Percentiles rank a stretch among this genome's conserved stretches.
Conservation (phyloP, 306 rosid species). For the Canavalia gladiata region DNA sequence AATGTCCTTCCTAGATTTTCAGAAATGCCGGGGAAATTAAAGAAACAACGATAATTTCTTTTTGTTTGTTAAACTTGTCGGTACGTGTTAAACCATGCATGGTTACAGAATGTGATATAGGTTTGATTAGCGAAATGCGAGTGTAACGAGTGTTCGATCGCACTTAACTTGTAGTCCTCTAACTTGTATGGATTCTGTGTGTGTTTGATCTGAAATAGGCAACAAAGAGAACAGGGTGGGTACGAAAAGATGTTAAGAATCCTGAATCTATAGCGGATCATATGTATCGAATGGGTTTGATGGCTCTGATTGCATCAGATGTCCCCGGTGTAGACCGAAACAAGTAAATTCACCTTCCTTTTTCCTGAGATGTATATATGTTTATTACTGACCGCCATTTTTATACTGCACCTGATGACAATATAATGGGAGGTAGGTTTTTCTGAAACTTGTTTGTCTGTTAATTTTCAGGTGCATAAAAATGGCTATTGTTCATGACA, state of each 20-base stretch:
- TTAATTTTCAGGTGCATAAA: constrained; percentile 78
- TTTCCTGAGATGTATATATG: neutral
- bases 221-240: constrained; percentile 91
- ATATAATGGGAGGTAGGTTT: neutral
- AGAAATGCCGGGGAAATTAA: neutral
- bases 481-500: constrained; percentile 95
- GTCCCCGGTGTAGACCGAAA: constrained; percentile 80
- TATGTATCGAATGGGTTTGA: constrained; percentile 89
- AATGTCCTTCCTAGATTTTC: constrained; percentile 18
- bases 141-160: constrained; percentile 11
- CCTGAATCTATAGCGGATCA: constrained; percentile 95
- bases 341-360: constrained; percentile 59
- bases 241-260: constrained; percentile 63
- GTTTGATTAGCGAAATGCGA: neutral
- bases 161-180: neutral
- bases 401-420: neutral
- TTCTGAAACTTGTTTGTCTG: constrained; percentile 10
- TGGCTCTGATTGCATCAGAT: constrained; percentile 89
- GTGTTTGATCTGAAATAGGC: constrained; percentile 57
- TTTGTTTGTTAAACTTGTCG: neutral
- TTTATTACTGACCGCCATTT: constrained; percentile 7
- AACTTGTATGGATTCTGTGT: constrained; percentile 2
- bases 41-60: neutral
- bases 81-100: neutral
- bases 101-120: neutral